Base-by-base conservation (phyloP, 177 flowering plant genomes). In the Telopea speciosissima region DNA sequence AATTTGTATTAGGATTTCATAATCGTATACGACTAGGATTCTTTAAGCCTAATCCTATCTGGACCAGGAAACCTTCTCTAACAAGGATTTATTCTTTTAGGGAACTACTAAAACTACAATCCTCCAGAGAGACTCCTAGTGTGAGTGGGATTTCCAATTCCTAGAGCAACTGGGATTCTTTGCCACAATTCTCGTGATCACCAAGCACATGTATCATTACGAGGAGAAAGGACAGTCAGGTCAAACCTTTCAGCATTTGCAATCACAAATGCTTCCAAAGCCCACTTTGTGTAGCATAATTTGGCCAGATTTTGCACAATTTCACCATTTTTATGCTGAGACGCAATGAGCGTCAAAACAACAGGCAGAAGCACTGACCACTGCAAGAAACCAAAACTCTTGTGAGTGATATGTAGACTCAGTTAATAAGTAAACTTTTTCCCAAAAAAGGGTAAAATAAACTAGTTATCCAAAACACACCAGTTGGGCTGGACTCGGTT, bases 401-500 rank as follows among this genome's bases (percentile, higher is more conserved):
- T 45, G 62, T 69, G 45, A 63, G 3, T 62, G 45, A 19, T 58
- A 58, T 58, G 61, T 17, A 63, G 6, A 23, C 9, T 61, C 19
- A 63, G 31, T 63, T 26, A 17, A 31, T n/a, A 33, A 36, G 19
- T 16, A 1, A 56, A 69, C 11, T 1, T 23, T 2, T 56, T 68
- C 44, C 54, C 23, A 62, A 60, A 36, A 36, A 36, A 36, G 3
- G 40, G 11, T n/a, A 24, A 49, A 58, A 62, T 64, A 36, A 36
- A 36, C 40, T 36, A 31, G 33, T 31, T 31, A 31, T 69, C 13
- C 19, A 70, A 22, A 22, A 82, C 87, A 75, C 65, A 92, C 97
- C 86, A 92, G 82, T 81, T 92, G 97, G 21, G 97, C 93, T 17
- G 93, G 83, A 65, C 92, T 88, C 11, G 90, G 84, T 71, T 89